phyloP scores from a whole-genome alignment of 169 alveolate genomes.

The Toxoplasma gondii region DNA sequence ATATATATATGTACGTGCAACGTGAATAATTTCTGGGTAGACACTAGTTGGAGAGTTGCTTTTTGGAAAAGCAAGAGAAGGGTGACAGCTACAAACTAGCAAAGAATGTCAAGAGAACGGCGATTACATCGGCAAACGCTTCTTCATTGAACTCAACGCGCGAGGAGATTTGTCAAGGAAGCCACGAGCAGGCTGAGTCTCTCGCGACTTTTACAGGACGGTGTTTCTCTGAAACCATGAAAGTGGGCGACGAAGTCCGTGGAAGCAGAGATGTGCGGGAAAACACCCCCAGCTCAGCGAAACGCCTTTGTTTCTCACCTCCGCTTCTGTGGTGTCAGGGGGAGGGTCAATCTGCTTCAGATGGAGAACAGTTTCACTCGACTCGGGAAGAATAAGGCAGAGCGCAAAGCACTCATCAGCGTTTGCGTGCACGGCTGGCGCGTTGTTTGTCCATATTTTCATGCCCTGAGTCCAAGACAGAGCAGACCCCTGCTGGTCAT shows the following conservation, averaged over 20 bases:
- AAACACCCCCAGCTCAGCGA: neutral
- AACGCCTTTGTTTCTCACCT: neutral
- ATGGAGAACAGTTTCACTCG: neutral
- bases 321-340: neutral
- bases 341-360: conserved; percentile 56
- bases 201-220: too few species aligned
- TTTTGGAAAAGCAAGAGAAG: too few species aligned
- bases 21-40: too few species aligned
- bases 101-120: too few species aligned
- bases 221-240: neutral
- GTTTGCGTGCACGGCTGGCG: conserved; percentile 49
- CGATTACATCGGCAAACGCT: too few species aligned
- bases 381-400: conserved; percentile 58
- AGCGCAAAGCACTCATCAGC: conserved; percentile 38
- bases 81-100: too few species aligned
- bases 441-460: conserved; percentile 51
- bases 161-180: too few species aligned
- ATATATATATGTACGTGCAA: neutral
- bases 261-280: neutral
- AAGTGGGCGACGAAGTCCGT: neutral
- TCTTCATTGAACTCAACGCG: too few species aligned
- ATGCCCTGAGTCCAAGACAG: conserved; percentile 21
- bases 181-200: too few species aligned
- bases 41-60: too few species aligned
- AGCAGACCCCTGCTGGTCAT: neutral